Evolutionary conservation across 176 grass and related monocot species (phyloP), one percentile per base, ranked within the genome.

Genomic region (Chrysopogon serrulatus): DNA sequence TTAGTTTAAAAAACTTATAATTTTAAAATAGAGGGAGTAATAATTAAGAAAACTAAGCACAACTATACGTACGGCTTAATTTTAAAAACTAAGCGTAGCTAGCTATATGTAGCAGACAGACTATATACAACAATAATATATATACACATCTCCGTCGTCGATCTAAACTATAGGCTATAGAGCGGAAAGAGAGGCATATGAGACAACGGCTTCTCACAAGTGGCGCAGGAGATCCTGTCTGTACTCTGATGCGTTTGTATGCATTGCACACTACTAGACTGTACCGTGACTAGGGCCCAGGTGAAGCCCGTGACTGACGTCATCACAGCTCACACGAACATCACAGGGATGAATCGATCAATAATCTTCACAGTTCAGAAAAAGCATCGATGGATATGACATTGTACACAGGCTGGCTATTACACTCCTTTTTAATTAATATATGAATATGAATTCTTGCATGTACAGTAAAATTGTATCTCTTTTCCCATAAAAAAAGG

Each of bases 291-390:
- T 73, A 74, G 68, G n/a, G 37, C 57, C 65, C 76, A 80, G 80
- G 42, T 54, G 77, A 86, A 86, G 45, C 70, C 85, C 85, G 78
- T 86, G 85, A 86, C 77, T 80, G 59, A 74, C 44, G 28, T 24
- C 15, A 71, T 73, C 16, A 60, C 43, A 37, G 30, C 65, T 86
- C 65, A 23, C 64, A 45, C 65, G 42, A 32, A 71, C 68, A 16
- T 71, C 39, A 19, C 35, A 2, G 21, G 2, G 34, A 40, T 13
- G 34, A 40, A 24, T 51, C 21, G 30, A 71, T 42, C 6, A 48
- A 27, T 28, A 32, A 34, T 82, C 10, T 24, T 41, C 39, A 71
- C 39, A 71, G 39, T 26, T 41, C 1, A 39, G 4, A 23, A 37
- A 36, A 65, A 64, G 11, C 61, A 21, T 7, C 0, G 16, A n/a